Base-by-base conservation (phyloP, 148 eudicot genomes). In the Vaccinium vitisidaea region DNA sequence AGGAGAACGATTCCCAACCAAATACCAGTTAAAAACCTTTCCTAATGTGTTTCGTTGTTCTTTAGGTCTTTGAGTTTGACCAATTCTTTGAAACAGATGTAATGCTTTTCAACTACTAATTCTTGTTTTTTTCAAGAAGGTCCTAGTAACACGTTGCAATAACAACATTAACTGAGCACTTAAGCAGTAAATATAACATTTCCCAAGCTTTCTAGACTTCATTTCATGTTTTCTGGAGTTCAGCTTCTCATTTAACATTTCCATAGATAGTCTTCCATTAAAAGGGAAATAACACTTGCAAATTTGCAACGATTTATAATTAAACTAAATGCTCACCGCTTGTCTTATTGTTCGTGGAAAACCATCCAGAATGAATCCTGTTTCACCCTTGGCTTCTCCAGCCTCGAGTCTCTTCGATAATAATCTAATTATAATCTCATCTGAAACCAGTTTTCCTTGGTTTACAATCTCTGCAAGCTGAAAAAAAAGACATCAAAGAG, bases 321-420 rank as follows among this genome's bases (percentile, higher is more conserved):
- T 23, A 65, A 65, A 65, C 9, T 3, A 58, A 16, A 43, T 84
- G 79, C 98, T 92, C 79, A 97, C 99, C 71, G 99, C 99, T 90
- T 97, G 99, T 91, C 94, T 91, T 52, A 97, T 96, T 61, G 99
- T 97, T 80, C 99, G 94, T 8, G 99, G 99, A 88, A 97, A 97
- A 63, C 99, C 99, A 87, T 97, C 99, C 61, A 97, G 95, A 87
- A 97, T 97, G 86, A 97, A 97, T 80, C 99, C 99, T 0, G 95
- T 87, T 92, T 97, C 99, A 80, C 98, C 98, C 82, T 91, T 92
- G 69, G 90, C 89, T 89, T 95, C 98, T 76, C 99, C 98, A 67
- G 85, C 82, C 89, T 97, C 99, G 76, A 97, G 98, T 88, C 99
- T 95, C 87, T 97, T 95, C 15, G 98, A 97, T 77, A 97, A 90